Evolutionary conservation across 225 moss, liverwort and hornwort genomes (phyloP), one percentile per base, ranked within the genome.

Genomic region (Lunularia cruciata): DNA sequence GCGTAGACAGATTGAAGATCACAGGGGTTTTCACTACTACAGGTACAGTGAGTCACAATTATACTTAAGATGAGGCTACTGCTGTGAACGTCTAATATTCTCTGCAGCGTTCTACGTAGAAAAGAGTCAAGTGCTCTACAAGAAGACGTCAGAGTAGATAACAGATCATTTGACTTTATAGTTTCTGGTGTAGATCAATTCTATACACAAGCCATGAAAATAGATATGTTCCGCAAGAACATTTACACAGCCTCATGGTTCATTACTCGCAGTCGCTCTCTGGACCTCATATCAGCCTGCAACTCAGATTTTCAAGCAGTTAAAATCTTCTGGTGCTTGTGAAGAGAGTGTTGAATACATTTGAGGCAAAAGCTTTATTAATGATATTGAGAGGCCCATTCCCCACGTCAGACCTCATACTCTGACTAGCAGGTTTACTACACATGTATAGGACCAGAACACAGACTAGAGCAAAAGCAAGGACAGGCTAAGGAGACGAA

Each of bases 241-340:
- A 1, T 32, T 69, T 34, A 69, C 16, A 30, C 55, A 30, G 63
- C 68, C 33, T 76, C 40, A 57, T 71, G 73, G 40, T 57, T 69
- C 81, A 77, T 67, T 49, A 77, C 45, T 35, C 82, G 67, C 19
- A 83, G 48, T 47, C 69, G 67, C 72, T 72, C 82, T 57, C 78
- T 72, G 49, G 82, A 83, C 38, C 82, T 78, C 48, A 83, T 78
- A 37, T 83, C 82, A 57, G 82, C 82, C 82, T 83, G 82, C 82
- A 78, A 48, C 8, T 30, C 19, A 40, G 15, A 40, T 25, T 13
- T 12, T 1, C 27, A 54, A 54, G n/a, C 8, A 16, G 43, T 43
- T 16, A 43, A 43, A 0, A 10, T 16, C 3, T 23, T 14, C 0
- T 38, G 1, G 60, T 20, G 12, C 9, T 14, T 5, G 10, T 22